Base-by-base conservation (phyloP, 192 early-diverging fungal genomes). In the Cladochytrium replicatum region DNA sequence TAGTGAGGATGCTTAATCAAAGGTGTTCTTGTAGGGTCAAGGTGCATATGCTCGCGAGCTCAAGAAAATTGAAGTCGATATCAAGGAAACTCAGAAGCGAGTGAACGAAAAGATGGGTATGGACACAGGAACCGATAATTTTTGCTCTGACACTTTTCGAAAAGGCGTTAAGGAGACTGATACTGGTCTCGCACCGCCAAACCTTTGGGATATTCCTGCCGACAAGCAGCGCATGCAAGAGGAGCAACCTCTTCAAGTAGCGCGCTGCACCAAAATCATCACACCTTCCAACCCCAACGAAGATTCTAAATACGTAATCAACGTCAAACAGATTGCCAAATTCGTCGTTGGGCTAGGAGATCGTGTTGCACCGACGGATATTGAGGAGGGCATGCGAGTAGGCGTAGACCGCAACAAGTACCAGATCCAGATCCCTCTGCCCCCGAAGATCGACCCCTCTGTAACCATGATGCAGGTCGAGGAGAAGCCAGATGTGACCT, bases 401-500 rank as follows among this genome's bases (percentile, higher is more conserved):
- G 93, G 87, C 43, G 94, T 96, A 7, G 96, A 99, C 66, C 88
- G 96, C 34, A 86, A 76, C 56, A 99, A 99, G 65, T 97, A 96
- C 69, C 96, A 99, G 68, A 99, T 99, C 53, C 92, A 97, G 64
- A 85, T 99, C 46, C 96, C 96, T 41, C 73, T 99, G 29, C 96
- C 96, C 38, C 96, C 96, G 57, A 92, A 88, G 74, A 99, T 99
- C 46, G 96, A 99, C 62, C 89, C 96, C 22, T 86, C 91, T 0
- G 75, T 77, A 32, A 97, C 96, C 7, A 99, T 97, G 96, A 99
- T 99, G 96, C 93, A 96, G 65, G 91, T 99, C 25, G 96, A 99
- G 63, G 96, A 99, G 65, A 99, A 99, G 67, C 96, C 96, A 2
- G 96, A 99, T 75, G 92, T 99, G n/a, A 99, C 96, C 6, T 99